phyloP scores from a whole-genome alignment of 345 rosid species.

The Microthlaspi erraticum region DNA sequence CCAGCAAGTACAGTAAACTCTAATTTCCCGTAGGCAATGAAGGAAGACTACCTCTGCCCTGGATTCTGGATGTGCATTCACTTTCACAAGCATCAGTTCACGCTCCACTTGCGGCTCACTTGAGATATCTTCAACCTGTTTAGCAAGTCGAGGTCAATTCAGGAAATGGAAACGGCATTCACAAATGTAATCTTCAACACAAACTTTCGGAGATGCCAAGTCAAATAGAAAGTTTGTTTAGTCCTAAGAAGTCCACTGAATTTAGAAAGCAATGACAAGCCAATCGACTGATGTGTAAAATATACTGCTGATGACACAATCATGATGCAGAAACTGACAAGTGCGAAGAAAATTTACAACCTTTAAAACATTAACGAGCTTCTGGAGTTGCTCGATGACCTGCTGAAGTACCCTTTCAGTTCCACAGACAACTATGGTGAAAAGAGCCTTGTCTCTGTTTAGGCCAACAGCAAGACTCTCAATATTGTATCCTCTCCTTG shows the following conservation, averaged over 20 bases:
- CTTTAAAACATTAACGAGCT: conserved; percentile 95
- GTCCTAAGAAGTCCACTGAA: conserved; percentile 1
- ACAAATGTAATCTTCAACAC: conserved; percentile 4
- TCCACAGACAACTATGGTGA: conserved; percentile 90
- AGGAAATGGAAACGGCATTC: not conserved
- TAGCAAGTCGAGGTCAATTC: not conserved
- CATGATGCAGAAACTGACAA: conserved; percentile 10
- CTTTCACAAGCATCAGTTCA: conserved; percentile 88
- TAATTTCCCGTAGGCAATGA: conserved; percentile 18
- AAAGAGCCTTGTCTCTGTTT: conserved; percentile 88
- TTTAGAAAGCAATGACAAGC: not conserved
- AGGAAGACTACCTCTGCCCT: conserved; percentile 68
- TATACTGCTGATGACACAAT: not conserved
- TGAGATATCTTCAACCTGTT: conserved; percentile 90
- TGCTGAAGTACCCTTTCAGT: conserved; percentile 82
- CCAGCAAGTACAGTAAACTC: conserved; percentile 19
- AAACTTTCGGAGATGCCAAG: not conserved
- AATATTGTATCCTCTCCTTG: conserved; percentile 92
- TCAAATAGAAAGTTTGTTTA: not conserved
- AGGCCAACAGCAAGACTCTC: conserved; percentile 99
- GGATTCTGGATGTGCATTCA: conserved; percentile 61
- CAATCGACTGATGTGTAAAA: not conserved
- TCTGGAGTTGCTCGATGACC: conserved; percentile 91
- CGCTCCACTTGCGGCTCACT: conserved; percentile 94
- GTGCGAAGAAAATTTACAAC: conserved; percentile 44